phyloP scores from a whole-genome alignment of 2,329 filamentous ascomycete genomes.

The Penicillium sp. region DNA sequence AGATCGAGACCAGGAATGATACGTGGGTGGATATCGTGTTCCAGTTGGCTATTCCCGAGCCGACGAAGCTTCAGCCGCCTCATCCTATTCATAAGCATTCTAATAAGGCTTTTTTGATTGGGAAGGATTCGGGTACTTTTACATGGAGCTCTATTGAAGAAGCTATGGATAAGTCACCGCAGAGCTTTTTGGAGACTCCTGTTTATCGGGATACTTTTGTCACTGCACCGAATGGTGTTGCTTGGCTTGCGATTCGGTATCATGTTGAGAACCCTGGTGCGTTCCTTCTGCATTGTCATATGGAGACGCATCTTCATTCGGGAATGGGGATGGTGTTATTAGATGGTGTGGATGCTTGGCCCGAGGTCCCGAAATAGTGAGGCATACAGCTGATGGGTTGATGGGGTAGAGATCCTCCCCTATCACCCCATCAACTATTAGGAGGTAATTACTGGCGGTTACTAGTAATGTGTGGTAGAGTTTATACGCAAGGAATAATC shows the following conservation, averaged over 20 bases:
- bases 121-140: constrained; percentile 43
- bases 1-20: constrained; percentile 45
- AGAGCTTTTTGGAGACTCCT: constrained; percentile 52
- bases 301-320: constrained; percentile 46
- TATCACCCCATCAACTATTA: no score
- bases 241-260: constrained; percentile 48
- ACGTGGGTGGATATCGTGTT: constrained; percentile 52
- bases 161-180: constrained; percentile 45
- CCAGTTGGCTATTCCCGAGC: constrained; percentile 33
- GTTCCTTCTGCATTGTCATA: constrained; percentile 51
- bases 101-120: constrained; percentile 56
- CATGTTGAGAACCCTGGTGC: constrained; percentile 46
- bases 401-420: no score
- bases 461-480: no score
- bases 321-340: constrained; percentile 48
- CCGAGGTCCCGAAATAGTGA: background rate
- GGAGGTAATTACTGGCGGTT: no score
- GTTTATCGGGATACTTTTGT: constrained; percentile 50
- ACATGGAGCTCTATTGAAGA: constrained; percentile 52
- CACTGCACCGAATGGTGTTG: constrained; percentile 34
- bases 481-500: no score
- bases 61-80: constrained; percentile 45
- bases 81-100: constrained; percentile 64
- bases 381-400: background rate
- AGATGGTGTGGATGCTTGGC: constrained; percentile 48